Base-by-base conservation (phyloP, 2,329 filamentous ascomycete species). In the Cytospora paraplurivora region DNA sequence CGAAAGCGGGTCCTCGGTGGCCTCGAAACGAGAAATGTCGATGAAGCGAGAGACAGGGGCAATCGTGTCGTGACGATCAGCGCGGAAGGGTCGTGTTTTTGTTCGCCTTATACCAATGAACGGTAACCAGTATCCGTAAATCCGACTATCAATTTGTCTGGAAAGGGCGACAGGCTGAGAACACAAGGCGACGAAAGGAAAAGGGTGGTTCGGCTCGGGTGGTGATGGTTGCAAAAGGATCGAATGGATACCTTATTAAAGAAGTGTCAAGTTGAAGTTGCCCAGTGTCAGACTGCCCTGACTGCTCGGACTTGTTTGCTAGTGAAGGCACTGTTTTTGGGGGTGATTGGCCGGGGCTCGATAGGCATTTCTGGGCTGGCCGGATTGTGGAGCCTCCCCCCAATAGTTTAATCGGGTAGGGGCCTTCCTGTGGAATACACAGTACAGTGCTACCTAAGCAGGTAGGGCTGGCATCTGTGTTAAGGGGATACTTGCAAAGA, bases 51-150 rank as follows among this genome's bases (percentile, higher is more conserved):
- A 41, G 56, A 27, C 55, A 56, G 51, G 51, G 63, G 51, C 59
- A 53, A 56, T 34, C 35, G 59, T 44, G 27, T 47, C n/a, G 27
- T 62, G 59, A 50, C 63, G 59, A 59, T 62, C 63, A 55, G 51
- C 55, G 59, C 59, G 33, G 59, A 13, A 50, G 3, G n/a, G 55
- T 21, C 21, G n/a, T 49, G 37, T 50, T 44, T 44, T 17, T 52
- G 50, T 49, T 34, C 35, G 38, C 54, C 59, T 47, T 34, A 19
- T 33, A 50, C 27, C 38, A 53, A 55, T 21, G 52, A 58, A 58
- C 37, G 54, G 51, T 52, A 41, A 17, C 17, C 5, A 47, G 59
- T 54, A 34, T 56, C 63, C 13, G 49, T 38, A 51, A 15, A 61
- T n/a, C 10, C 34, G 32, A 34, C 50, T 51, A 62, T 37, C 32